A percentile compares a stretch with the other conserved stretches of the same genome.
These are phyloP conservation scores for Teratosphaeria gauchensis DNA, from an alignment of 2,329 filamentous ascomycete genomes.

Conservation along the genomic window DNA sequence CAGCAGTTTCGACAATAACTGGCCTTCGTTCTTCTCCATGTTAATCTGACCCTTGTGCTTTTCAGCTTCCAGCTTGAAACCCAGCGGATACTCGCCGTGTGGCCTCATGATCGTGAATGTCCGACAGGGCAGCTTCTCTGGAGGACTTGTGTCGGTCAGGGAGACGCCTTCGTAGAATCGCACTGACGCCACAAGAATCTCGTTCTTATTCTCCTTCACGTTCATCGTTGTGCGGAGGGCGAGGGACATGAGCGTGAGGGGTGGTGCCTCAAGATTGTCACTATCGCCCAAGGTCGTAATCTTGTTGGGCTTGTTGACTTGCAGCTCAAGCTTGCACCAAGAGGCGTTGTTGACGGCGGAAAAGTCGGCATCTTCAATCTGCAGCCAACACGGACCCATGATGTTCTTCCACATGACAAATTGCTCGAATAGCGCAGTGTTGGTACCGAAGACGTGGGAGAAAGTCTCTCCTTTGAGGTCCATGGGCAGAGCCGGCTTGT, in stretches of 20 bases:
- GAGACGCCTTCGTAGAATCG: slow-evolving; percentile 87
- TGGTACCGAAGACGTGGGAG: slow-evolving; percentile 86
- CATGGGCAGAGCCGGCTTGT: slow-evolving; percentile 63
- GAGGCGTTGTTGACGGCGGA: slow-evolving; percentile 80
- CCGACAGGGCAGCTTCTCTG: slow-evolving; percentile 78
- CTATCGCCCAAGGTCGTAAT: slow-evolving; percentile 65
- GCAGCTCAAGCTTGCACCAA: slow-evolving; percentile 90
- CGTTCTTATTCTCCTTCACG: slow-evolving; percentile 86
- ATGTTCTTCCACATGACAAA: slow-evolving; percentile 98
- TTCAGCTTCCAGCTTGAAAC: slow-evolving; percentile 70
- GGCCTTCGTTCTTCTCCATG: slow-evolving; percentile 71
- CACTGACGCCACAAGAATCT: slow-evolving; percentile 83
- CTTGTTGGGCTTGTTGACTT: slow-evolving; percentile 66
- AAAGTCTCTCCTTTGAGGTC: slow-evolving; percentile 75
- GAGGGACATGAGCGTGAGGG: slow-evolving; percentile 91
- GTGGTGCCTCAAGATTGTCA: slow-evolving; percentile 73
- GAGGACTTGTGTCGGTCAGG: slow-evolving; percentile 75
- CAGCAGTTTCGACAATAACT: slow-evolving; percentile 79
- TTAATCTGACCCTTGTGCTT: slow-evolving; percentile 70
- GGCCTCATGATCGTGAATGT: slow-evolving; percentile 90
- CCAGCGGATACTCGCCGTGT: slow-evolving; percentile 67
- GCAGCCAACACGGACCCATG: slow-evolving; percentile 97
- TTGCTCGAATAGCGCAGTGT: slow-evolving; percentile 91
- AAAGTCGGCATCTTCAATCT: slow-evolving; percentile 79
- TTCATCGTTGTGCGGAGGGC: slow-evolving; percentile 83